phyloP scores from a whole-genome alignment of 257 asterid genomes.

The Coffea eugenioides region DNA sequence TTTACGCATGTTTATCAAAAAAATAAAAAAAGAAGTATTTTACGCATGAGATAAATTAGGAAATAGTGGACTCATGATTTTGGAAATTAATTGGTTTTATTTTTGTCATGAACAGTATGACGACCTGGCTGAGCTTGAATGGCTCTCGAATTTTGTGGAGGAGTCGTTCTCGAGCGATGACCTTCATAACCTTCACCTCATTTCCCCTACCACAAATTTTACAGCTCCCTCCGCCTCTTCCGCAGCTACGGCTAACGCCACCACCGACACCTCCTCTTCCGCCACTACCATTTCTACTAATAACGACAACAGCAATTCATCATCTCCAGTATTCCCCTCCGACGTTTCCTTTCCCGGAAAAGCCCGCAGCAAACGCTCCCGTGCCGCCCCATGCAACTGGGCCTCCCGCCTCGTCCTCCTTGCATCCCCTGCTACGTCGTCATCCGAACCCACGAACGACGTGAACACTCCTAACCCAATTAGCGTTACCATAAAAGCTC shows the following conservation, averaged over 20 bases:
- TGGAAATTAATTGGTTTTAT: not conserved
- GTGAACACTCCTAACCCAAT: not conserved
- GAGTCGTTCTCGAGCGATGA: slow-evolving; percentile 93
- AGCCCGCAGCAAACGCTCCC: slow-evolving; percentile 98
- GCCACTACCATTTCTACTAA: slow-evolving; percentile 24
- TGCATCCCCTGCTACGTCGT: slow-evolving; percentile 42
- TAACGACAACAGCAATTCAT: slow-evolving; percentile 31
- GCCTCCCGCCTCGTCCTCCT: slow-evolving; percentile 79
- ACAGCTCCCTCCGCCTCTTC: slow-evolving; percentile 33
- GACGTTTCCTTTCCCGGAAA: slow-evolving; percentile 86
- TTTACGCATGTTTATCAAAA: too few species aligned
- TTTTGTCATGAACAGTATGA: slow-evolving; percentile 54
- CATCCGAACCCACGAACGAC: slow-evolving; percentile 19
- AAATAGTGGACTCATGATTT: slow-evolving; percentile 6
- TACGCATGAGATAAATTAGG: not conserved
- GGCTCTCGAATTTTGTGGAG: slow-evolving; percentile 97
- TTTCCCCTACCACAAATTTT: slow-evolving; percentile 34
- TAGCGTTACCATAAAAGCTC: slow-evolving; percentile 1
- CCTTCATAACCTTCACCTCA: slow-evolving; percentile 51
- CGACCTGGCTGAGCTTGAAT: slow-evolving; percentile 93
- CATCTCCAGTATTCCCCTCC: slow-evolving; percentile 49
- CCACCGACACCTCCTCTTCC: slow-evolving; percentile 53
- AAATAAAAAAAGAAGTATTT: too few species aligned
- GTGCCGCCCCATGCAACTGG: slow-evolving; percentile 95
- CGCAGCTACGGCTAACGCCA: slow-evolving; percentile 22